Evolutionary conservation across 768 basidiomycete genomes (phyloP).

Genomic region (Pleurotus sapidus): DNA sequence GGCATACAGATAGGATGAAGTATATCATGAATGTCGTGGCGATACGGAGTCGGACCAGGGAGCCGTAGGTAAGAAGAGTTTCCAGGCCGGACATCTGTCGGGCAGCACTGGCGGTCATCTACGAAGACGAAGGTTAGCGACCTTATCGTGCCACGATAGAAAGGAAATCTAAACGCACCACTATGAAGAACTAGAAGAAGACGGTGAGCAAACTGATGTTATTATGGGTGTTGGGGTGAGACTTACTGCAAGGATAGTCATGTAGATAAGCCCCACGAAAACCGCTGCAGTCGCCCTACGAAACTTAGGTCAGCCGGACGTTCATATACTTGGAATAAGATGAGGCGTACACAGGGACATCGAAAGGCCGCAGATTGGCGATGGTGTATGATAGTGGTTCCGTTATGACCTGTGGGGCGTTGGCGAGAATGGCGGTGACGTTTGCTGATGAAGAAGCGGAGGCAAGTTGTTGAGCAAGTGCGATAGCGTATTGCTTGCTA

Average conservation of each 20-base stretch:
- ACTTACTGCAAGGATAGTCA: slow-evolving; percentile 35
- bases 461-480: slow-evolving; percentile 24
- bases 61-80: slow-evolving; percentile 23
- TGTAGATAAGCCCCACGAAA: slow-evolving; percentile 54
- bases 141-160: background rate
- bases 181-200: slow-evolving; percentile 14
- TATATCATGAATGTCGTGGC: slow-evolving; percentile 25
- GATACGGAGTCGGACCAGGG: slow-evolving; percentile 30
- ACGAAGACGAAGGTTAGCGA: background rate
- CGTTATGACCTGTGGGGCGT: slow-evolving; percentile 47
- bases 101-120: slow-evolving; percentile 17
- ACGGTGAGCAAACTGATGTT: background rate
- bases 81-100: slow-evolving; percentile 36
- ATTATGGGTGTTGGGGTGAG: background rate
- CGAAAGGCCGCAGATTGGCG: slow-evolving; percentile 53
- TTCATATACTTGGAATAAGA: background rate
- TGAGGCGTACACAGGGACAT: slow-evolving; percentile 49
- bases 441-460: slow-evolving; percentile 18
- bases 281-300: slow-evolving; percentile 49
- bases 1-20: slow-evolving; percentile 34
- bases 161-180: background rate
- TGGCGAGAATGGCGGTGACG: slow-evolving; percentile 31
- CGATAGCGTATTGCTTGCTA: slow-evolving; percentile 5
- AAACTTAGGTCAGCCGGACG: background rate
- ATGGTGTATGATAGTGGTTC: slow-evolving; percentile 46